These are phyloP conservation scores for Sporisorium iseilematis-ciliati DNA, from an alignment of 1,284 basidiomycete species.

Conservation along the genomic window DNA sequence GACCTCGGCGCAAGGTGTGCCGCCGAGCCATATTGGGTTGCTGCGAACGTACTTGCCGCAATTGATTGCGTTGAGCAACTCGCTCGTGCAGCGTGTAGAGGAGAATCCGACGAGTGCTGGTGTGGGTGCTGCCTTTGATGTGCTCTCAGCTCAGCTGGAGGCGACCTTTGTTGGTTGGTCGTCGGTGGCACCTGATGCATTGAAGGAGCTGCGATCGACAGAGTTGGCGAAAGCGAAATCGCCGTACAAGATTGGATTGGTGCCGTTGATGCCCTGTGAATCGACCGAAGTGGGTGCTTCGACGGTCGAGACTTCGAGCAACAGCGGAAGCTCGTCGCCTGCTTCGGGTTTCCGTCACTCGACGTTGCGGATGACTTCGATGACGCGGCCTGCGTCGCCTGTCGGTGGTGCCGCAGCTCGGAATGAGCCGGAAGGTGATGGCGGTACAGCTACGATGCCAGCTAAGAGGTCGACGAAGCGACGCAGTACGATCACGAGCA, in stretches of 20 bases:
- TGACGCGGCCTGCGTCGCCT: slow-evolving; percentile 38
- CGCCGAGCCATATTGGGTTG: slow-evolving; percentile 52
- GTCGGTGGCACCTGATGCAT: slow-evolving; percentile 30
- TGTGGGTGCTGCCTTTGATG: slow-evolving; percentile 60
- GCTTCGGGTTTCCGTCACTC: slow-evolving; percentile 14
- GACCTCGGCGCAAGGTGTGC: slow-evolving; percentile 9
- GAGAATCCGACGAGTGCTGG: slow-evolving; percentile 64
- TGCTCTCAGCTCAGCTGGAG: slow-evolving; percentile 57
- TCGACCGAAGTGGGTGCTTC: slow-evolving; percentile 37
- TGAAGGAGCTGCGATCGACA: slow-evolving; percentile 37
- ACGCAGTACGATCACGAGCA: slow-evolving; percentile 44
- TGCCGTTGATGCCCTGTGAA: slow-evolving; percentile 44
- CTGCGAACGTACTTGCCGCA: slow-evolving; percentile 62
- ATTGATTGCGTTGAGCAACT: slow-evolving; percentile 65
- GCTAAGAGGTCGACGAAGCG: slow-evolving; percentile 27
- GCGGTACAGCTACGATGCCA: slow-evolving; percentile 10
- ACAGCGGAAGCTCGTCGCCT: slow-evolving; percentile 27
- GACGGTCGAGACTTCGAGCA: slow-evolving; percentile 18
- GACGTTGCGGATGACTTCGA: slow-evolving; percentile 37
- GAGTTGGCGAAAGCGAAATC: slow-evolving; percentile 58
- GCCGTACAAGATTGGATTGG: slow-evolving; percentile 54
- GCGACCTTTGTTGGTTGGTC: slow-evolving; percentile 65
- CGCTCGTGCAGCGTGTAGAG: slow-evolving; percentile 61
- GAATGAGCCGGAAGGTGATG: not conserved
- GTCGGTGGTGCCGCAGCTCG: slow-evolving; percentile 1